Evolutionary conservation across 169 alveolate species (phyloP), one percentile per base, ranked within the genome.

Genomic region (Amoebophrya sp.): DNA sequence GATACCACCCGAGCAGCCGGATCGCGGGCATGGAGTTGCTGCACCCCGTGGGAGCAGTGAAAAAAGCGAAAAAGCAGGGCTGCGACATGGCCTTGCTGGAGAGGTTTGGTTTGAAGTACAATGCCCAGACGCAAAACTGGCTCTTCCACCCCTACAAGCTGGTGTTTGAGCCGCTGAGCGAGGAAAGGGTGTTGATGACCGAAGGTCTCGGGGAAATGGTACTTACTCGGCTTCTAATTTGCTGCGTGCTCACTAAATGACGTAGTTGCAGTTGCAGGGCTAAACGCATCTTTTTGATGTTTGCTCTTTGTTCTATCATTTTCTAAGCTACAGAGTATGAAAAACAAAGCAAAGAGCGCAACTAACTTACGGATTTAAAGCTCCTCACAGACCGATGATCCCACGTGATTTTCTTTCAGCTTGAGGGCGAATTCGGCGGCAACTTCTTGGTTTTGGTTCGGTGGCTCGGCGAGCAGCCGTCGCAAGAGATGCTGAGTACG

Each of bases 341-440:
- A 12, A 47, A 47, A 47, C 66, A 47, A 47, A 18, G 7, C 18
- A 7, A 47, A 47, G 66, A 12, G 18, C 66, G 66, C 18, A 47
- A 18, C 7, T 47, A 18, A n/a, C n/a, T n/a, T n/a, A n/a, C n/a
- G n/a, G n/a, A n/a, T n/a, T n/a, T n/a, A n/a, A n/a, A n/a, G n/a
- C n/a, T n/a, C n/a, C n/a, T n/a, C n/a, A n/a, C n/a, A n/a, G n/a
- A n/a, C n/a, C n/a, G n/a, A n/a, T n/a, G n/a, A n/a, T n/a, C n/a
- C n/a, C n/a, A n/a, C n/a, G n/a, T 47, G 10, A 66, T 66, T 2
- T 7, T 66, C 32, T n/a, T 25, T 66, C 83, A 66, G 83, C 83
- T 66, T 25, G 83, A 66, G 83, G 83, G 18, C 83, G 83, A 66
- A 25, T 66, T 66, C 35, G 83, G 83, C 83, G 83, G 83, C 83